Evolutionary conservation across 768 basidiomycete genomes (phyloP), one percentile per base, ranked within the genome.

Genomic region (Xanthoconium stramineum): DNA sequence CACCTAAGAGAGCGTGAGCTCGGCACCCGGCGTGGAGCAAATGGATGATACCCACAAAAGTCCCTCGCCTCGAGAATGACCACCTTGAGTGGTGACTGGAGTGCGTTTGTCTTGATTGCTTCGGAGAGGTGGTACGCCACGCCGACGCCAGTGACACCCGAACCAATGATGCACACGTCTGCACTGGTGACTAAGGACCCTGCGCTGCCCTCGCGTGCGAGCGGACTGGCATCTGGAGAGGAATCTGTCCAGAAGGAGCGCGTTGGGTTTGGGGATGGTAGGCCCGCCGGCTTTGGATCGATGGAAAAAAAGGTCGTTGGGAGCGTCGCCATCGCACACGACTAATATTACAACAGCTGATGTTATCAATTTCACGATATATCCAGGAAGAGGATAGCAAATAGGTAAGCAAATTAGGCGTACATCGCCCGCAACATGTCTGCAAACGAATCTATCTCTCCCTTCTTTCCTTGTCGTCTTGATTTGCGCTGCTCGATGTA

Each of bases 41-140:
- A 10, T 10, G 19, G 13, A 6, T 6, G 14, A 42, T 45, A 76
- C 89, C 73, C 24, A 92, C 93, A 89, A 69, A 94, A 88, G 65
- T 91, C 87, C 62, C 94, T 76, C 5, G 92, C 94, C 65, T 96
- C 94, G 10, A 97, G 69, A 13, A 95, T 74, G 17, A 85, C 83
- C 1, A 86, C 76, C 32, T 74, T 83, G 43, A 82, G 58, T 17
- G 75, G 63, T 39, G 60, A 61, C 35, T 57, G 52, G 37, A 47
- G 10, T 15, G 17, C n/a, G 40, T 29, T 20, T 8, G 58, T 39
- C 56, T 20, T 20, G 38, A 50, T 61, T 9, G 62, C 60, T 49
- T 76, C 74, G 4, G 83, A 74, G 35, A 94, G 74, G 65, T 92
- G 88, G 68, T 89, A 91, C 8, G 89, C 88, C 5, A 83, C 78